Evolutionary conservation across 129 eudicot genomes (phyloP), one percentile per base, ranked within the genome.

Genomic region (Flaveria ramosissima): DNA sequence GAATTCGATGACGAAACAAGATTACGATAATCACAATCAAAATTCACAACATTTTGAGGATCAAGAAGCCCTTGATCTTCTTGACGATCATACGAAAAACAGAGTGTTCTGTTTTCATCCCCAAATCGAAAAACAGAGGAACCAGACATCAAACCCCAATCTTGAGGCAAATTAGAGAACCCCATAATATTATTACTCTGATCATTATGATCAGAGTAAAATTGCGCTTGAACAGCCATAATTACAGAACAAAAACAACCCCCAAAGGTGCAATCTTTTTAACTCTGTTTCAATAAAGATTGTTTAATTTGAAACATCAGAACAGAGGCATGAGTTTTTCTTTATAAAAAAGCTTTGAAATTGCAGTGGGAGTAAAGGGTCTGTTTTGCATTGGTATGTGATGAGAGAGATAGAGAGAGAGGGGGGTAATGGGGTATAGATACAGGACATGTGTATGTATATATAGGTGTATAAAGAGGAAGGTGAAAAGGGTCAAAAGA

Each of bases 191-290:
- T 55, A 20, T 56, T 15, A 15, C 17, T 73, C 43, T 66, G 43
- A 43, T 53, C 67, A 73, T 43, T 53, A 80, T 66, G 61, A 80
- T 80, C 84, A 73, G 79, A 66, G 41, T 53, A 66, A 39, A 74
- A 80, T 75, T 80, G 84, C 45, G 84, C 84, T 66, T 80, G 84
- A 67, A 80, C 84, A 73, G 79, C 84, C 84, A 80, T 80, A 9
- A 74, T 67, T 47, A 70, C 39, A 57, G 23, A 46, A 32, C 16
- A 43, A 57, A 43, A 17, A 56, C 7, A 23, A 50, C 60, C 13
- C 61, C 52, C 65, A 80, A 80, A 39, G 79, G 45, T 73, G 21
- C 62, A 80, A 80, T 73, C 84, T 80, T 73, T 80, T 73, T 80
- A 79, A 80, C 84, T 27, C 36, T 72, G 45, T 72, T 65, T 27